Evolutionary conservation across 768 basidiomycete species (phyloP), one percentile per base, ranked within the genome.

Genomic region (Clavaria fumosa): DNA sequence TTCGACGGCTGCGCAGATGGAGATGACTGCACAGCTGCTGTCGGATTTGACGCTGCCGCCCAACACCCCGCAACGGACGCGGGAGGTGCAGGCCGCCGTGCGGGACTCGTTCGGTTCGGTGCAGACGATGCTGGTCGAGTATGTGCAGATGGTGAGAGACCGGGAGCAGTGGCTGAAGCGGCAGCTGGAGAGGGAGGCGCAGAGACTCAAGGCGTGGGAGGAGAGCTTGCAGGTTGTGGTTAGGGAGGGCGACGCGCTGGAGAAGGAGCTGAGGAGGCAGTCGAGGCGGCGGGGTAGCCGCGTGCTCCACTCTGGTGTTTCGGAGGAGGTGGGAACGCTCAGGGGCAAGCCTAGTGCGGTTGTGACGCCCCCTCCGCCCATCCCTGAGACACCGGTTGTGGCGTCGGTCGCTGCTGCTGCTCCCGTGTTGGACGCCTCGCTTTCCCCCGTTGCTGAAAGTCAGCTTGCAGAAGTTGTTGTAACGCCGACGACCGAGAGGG

Each of bases 211-310:
- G 7, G 62, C 89, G 19, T 96, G 90, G 91, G 90, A 93, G 57
- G 79, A 88, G 58, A 91, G 83, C 53, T 55, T 96, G 49, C 74
- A 78, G 38, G 72, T 74, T 2, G 88, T 91, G 5, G 89, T 90
- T 1, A 66, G 69, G 39, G 85, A 93, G 53, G 88, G 89, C 11
- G 85, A 86, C 49, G 67, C 63, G 7, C 66, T 91, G 15, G 91
- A 97, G 60, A 59, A 60, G 40, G 86, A 93, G 55, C 63, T 97
- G 39, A 66, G 73, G 43, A 63, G 59, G 44, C 58, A 74, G 37
- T 72, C 69, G 38, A 53, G 72, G 47, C 70, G 59, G 54, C 62
- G 75, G 37, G 71, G 74, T 35, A 79, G 74, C 49, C 57, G 67
- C 31, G 62, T 72, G 34, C 68, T 73, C 35, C 69, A 67, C 23